Evolutionary conservation across 257 asterid genomes (phyloP), one percentile per base, ranked within the genome.

Genomic region (Jacaranda copaia): DNA sequence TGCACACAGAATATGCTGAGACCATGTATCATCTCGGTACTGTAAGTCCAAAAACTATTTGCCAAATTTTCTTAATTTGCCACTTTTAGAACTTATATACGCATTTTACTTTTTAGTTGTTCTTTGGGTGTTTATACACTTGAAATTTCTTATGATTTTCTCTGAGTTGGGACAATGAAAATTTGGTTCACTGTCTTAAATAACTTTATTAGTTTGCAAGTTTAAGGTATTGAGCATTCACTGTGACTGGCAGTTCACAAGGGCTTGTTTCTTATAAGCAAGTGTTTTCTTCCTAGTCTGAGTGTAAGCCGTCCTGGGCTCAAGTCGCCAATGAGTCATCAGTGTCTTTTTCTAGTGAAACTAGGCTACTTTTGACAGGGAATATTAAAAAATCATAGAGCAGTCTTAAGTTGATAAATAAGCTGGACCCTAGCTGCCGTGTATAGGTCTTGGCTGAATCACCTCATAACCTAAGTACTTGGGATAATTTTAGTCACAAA

Each of bases 1-100:
- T 78, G 35, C 93, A 93, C 83, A 68, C 85, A 3, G 99, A 95
- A 80, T 93, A 95, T 84, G 99, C 99, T 59, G 96, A 95, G 72
- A 88, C 99, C 32, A 87, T 95, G 96, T 91, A 88, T 84, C 92
- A 89, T 82, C 97, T 95, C 61, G 99, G 98, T 39, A 88, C 87
- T 74, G 99, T 93, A 91, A 89, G 88, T 79, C 77, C 85, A 52
- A 5, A 78, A 67, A 69, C 43, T 57, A 66, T 72, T 46, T 43
- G 38, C 42, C 57, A 1, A 18, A 9, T 35, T 51, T 68, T n/a
- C 32, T 59, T 42, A 42, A 72, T 49, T 46, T 62, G 35, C n/a
- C 38, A 39, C 10, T 77, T 18, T 35, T 25, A 19, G 64, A 67
- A 57, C 45, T 62, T 8, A 45, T 75, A 42, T 14, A 40, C 46